These are phyloP conservation scores for Spiromastix sp. DNA, from an alignment of 2,329 filamentous ascomycete genomes.

Conservation along the genomic window DNA sequence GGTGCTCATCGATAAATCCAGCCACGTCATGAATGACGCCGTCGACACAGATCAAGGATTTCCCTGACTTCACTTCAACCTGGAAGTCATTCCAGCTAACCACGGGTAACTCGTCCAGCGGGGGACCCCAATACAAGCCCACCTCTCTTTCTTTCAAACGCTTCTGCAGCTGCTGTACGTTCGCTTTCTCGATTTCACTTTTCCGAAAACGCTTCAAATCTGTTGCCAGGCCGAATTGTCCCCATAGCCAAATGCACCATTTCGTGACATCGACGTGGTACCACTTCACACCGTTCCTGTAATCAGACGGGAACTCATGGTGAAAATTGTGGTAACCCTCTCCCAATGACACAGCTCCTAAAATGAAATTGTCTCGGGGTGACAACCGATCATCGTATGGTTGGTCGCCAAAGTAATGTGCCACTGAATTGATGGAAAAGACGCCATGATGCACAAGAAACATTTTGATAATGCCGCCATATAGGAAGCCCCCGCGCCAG, in stretches of 20 bases:
- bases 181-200: constrained; percentile 88
- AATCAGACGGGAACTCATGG: constrained; percentile 86
- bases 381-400: constrained; percentile 88
- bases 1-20: constrained; percentile 76
- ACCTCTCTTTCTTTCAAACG: constrained; percentile 79
- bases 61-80: constrained; percentile 54
- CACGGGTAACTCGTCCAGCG: constrained; percentile 73
- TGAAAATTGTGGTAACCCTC: constrained; percentile 94
- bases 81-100: constrained; percentile 80
- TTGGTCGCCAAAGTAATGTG: constrained; percentile 85
- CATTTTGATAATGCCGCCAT: constrained; percentile 72
- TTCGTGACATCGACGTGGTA: constrained; percentile 86
- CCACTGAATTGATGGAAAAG: constrained; percentile 88
- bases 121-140: constrained; percentile 72
- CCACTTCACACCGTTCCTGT: constrained; percentile 84
- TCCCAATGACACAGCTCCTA: constrained; percentile 74
- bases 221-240: constrained; percentile 70
- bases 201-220: constrained; percentile 82
- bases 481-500: constrained; percentile 70
- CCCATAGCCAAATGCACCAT: constrained; percentile 76
- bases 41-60: constrained; percentile 63
- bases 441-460: constrained; percentile 87
- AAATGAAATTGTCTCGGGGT: constrained; percentile 77
- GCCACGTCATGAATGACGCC: constrained; percentile 77
- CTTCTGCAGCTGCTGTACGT: constrained; percentile 80